Conservation (phyloP, 176 grass and related monocot genomes). For the Eragrostis curvula region DNA sequence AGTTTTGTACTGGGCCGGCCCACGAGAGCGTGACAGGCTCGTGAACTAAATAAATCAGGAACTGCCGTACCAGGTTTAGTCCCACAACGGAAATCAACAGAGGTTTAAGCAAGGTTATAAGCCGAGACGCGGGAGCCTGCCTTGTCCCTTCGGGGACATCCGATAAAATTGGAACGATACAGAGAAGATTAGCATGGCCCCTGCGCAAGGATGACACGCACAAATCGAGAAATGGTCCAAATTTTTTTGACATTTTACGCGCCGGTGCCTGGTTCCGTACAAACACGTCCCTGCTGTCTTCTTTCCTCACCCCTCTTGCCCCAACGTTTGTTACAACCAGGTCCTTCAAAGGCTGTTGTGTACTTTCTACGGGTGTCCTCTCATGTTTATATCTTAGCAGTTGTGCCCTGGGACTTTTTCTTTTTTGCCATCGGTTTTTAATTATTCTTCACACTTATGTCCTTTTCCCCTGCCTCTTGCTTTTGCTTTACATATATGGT, state of each 20-base stretch:
- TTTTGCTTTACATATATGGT: background rate
- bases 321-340: background rate
- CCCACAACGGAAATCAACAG: fast-evolving
- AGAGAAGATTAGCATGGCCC: conserved; percentile 43
- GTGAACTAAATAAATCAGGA: no score
- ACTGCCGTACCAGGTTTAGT: background rate
- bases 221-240: conserved; percentile 36
- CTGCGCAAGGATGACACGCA: conserved; percentile 35
- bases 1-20: no score
- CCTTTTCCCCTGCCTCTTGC: no score
- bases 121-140: fast-evolving
- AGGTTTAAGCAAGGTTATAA: fast-evolving
- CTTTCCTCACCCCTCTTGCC: background rate
- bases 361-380: no score
- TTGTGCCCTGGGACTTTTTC: no score
- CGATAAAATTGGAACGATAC: conserved; percentile 40
- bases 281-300: background rate
- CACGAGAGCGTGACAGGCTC: no score
- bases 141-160: background rate
- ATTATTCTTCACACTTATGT: no score
- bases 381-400: no score
- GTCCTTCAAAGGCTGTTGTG: background rate
- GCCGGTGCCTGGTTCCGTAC: background rate
- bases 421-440: no score
- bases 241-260: background rate